Evolutionary conservation across 2,329 filamentous ascomycete genomes (phyloP), one percentile per base, ranked within the genome.

Genomic region (Colletotrichum gigasporum): DNA sequence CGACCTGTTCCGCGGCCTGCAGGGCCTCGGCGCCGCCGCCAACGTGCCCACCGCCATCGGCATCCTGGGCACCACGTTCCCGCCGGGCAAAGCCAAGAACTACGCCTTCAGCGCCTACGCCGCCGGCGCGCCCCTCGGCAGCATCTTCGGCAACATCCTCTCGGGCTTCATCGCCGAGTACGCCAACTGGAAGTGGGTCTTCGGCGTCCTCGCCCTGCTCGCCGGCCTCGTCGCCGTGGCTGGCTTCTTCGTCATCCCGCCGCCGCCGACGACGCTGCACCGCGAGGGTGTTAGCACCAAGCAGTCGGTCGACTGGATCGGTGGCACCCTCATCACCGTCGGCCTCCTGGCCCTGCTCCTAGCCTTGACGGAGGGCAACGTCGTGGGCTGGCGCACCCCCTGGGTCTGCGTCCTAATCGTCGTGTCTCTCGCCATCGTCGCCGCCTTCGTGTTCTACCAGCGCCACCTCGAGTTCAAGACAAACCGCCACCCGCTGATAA

Each of bases 21-120:
- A 91, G 67, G 90, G 90, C 2, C 73, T 92, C 76, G 89, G 89
- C 2, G 87, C 87, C 24, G 90, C 90, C 2, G 88, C 89, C 14
- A 91, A 90, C 70, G 87, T 91, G 0, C 90, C 90, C 0, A 91
- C 89, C 0, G 90, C 90, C 0, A 87, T 92, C 70, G 90, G 90
- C 0, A 91, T 92, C 37, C 74, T 92, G 3, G 89, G 89, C 0
- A 85, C 86, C 2, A 91, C 87, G 0, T 92, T 92, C 57, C 85
- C 85, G 1, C 88, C 89, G 0, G 88, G 90, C 0, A 88, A 86
- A 67, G 86, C 88, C 4, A 91, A 91, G 75, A 91, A 90, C 69
- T 90, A 91, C 71, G 89, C 89, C 1, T 91, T 92, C 68, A 86
- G 85, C 35, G 82, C 84, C 20, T 91, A 90, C 62, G 83, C 83